These are phyloP conservation scores for Populus alba DNA, from an alignment of 345 rosid species.

Conservation along the genomic window DNA sequence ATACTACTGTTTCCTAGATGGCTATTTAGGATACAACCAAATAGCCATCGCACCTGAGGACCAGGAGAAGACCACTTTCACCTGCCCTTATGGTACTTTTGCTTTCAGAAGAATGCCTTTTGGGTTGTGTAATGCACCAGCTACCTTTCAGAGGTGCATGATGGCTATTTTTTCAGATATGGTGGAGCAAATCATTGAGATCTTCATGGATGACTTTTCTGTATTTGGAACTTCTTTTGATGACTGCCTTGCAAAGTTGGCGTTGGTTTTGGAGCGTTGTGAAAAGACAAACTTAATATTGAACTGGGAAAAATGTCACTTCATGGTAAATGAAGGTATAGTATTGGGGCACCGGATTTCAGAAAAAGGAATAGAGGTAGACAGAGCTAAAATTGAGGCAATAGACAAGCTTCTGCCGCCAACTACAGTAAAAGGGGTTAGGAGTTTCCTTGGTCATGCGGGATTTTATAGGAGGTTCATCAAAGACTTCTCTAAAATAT, in stretches of 20 bases:
- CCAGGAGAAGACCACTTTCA: slow-evolving; percentile 5
- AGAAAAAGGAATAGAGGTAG: too few relatives aligned
- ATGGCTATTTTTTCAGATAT: not conserved
- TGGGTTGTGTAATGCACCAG: too few relatives aligned
- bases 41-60: not conserved
- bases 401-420: not conserved
- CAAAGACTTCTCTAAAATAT: not conserved
- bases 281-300: too few relatives aligned
- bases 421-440: too few relatives aligned
- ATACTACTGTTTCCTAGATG: not conserved
- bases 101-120: too few relatives aligned
- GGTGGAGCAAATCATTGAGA: not conserved
- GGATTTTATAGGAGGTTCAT: not conserved
- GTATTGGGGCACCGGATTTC: too few relatives aligned
- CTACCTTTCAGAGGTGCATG: not conserved
- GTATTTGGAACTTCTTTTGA: too few relatives aligned
- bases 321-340: too few relatives aligned
- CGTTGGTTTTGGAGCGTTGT: too few relatives aligned
- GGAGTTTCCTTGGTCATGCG: not conserved
- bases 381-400: not conserved
- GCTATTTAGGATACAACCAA: not conserved
- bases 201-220: not conserved
- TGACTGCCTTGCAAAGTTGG: not conserved
- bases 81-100: too few relatives aligned
- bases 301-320: too few relatives aligned